Base-by-base conservation (phyloP, 139 green algal species). In the Axilococcus clingmanii region DNA sequence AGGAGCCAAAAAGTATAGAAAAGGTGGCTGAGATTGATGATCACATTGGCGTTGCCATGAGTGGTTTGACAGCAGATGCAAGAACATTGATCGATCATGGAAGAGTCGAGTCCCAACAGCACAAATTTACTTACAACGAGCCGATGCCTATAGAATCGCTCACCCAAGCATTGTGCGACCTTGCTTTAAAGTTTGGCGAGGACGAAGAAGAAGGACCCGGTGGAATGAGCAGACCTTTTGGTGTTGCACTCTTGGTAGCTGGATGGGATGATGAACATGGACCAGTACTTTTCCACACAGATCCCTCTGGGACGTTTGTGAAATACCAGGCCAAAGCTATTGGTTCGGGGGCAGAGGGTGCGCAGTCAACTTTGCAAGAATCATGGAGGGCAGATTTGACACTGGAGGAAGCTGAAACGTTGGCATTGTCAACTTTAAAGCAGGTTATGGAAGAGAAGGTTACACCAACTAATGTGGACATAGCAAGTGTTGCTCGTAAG, bases 361-460 rank as follows among this genome's bases (percentile, higher is more conserved):
- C 84, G 9, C 85, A 98, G 76, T 87, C 74, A 3, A 61, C 78
- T 23, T 71, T 98, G 56, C 74, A 88, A 69, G 81, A 91, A 47
- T 54, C 65, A 12, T 89, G 75, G 48, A 64, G 73, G 14, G 81
- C 79, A 53, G 88, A 96, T 57, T 65, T 98, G 76, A 95, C 66
- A 4, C 64, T 99, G 30, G 72, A 85, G 48, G 92, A 99, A 66
- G 93, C 89, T 6, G 89, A 98, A 74, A 78, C 86, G 53, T 73
- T 97, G 57, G 89, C 92, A 17, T 75, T 98, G 55, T 72, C 65
- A 27, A 97, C 87, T 3, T 74, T 99, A 14, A 98, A 98, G 65
- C 80, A 91, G 44, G 93, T 99, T 37, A 98, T 98, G 90, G 90
- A 98, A 68, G 92, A 98, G 71, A 98, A 98, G 85, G 88, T 97